Conservation (phyloP, 2,329 filamentous ascomycete genomes). For the Teratosphaeria pseudoeucalypti region DNA sequence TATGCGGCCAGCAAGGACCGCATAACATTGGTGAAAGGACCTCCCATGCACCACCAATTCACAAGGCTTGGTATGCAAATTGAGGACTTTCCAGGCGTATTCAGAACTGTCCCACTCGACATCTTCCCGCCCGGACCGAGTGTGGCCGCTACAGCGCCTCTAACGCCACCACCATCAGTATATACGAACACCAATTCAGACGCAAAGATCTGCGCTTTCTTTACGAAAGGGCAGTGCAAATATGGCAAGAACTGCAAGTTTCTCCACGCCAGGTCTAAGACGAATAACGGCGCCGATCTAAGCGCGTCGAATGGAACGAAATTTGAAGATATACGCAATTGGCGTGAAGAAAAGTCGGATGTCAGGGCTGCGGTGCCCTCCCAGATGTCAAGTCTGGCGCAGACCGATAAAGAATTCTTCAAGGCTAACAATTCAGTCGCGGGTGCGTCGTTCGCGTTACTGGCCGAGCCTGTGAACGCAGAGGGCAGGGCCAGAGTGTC, state of each 20-base stretch:
- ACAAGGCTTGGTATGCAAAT: constrained; percentile 40
- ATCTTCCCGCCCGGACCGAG: neutral
- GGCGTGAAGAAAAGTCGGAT: constrained; percentile 6
- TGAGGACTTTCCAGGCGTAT: constrained; percentile 43
- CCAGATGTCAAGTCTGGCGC: constrained; percentile 5
- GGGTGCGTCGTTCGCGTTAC: neutral
- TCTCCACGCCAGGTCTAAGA: constrained; percentile 12
- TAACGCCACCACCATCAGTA: neutral
- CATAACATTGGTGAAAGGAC: constrained; percentile 46
- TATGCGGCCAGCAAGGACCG: constrained; percentile 38
- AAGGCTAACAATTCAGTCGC: neutral
- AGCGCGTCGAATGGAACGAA: neutral
- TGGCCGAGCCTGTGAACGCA: constrained; percentile 1
- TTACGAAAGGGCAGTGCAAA: constrained; percentile 21
- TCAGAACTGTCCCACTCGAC: constrained; percentile 31
- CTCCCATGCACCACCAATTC: constrained; percentile 45
- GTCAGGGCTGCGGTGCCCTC: constrained; percentile 4
- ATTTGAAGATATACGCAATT: constrained; percentile 3
- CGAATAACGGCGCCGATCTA: constrained; percentile 5
- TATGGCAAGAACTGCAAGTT: constrained; percentile 21
- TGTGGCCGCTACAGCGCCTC: neutral
- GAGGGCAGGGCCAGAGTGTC: neutral
- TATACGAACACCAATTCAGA: neutral
- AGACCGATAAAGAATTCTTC: constrained; percentile 14
- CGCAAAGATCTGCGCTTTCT: constrained; percentile 14